Evolutionary conservation across 2,329 filamentous ascomycete genomes (phyloP), one percentile per base, ranked within the genome.

Genomic region (Sphaerulina musiva): DNA sequence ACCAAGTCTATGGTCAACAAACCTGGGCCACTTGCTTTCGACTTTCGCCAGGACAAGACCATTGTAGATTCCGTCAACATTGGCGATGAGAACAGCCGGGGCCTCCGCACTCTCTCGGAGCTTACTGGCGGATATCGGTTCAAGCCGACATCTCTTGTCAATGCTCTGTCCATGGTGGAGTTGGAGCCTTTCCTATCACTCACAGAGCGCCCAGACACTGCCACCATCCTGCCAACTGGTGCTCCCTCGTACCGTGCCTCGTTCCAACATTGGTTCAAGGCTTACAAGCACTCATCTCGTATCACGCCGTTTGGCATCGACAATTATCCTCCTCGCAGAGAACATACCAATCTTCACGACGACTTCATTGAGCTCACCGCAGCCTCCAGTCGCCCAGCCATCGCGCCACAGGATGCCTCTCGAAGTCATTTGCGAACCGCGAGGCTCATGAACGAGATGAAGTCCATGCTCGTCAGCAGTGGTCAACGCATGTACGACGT

Each of bases 71-170:
- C 64, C 0, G 65, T 73, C 43, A 66, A 62, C 26, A 53, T 73
- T 6, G 70, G 68, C 1, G 42, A 59, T 3, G 66, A 62, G 7
- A 44, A 63, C 10, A 69, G 68, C 43, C 31, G 11, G 1, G 60
- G 65, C 7, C 58, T 74, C 2, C 59, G 60, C 8, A 62, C 65
- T 0, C 32, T 73, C 0, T 70, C 68, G 0, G 63, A 65, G 52
- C 38, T 69, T 17, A 67, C 68, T 1, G 67, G 67, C 6, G 68
- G 69, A 3, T 73, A 72, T 51, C 67, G 64, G 12, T 73, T 73
- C 59, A 59, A 66, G 5, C 71, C 70, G 1, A 58, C 54, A 2
- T 66, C 59, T 10, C 52, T 73, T 1, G 67, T 68, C 41, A 65
- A 69, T 39, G 70, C 70, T 0, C 62, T 71, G 58, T 61, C 65